These are phyloP conservation scores for Cryptococcus hybrid DNA, from an alignment of 1,284 basidiomycete species.

Conservation along the genomic window DNA sequence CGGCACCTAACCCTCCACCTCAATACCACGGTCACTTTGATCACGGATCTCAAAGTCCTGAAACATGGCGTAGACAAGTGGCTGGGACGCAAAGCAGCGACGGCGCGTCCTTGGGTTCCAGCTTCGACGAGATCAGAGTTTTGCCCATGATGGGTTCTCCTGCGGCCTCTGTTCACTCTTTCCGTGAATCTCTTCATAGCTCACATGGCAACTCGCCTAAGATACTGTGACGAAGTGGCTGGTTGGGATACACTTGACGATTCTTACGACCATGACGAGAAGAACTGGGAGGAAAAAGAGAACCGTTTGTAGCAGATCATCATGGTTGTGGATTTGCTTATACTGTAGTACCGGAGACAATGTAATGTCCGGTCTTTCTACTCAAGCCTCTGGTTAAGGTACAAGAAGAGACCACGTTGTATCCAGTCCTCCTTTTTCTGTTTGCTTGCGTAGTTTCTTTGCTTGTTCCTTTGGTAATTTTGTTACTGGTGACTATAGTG, in stretches of 20 bases:
- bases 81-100: slow-evolving; percentile 8
- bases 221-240: slow-evolving; percentile 1
- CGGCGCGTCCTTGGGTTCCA: slow-evolving; percentile 8
- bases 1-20: slow-evolving; percentile 7
- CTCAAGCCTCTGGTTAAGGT: slow-evolving; percentile 56
- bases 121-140: slow-evolving; percentile 13
- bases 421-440: slow-evolving; percentile 3
- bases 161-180: slow-evolving; percentile 7
- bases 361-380: slow-evolving; percentile 38
- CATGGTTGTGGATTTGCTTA: too few relatives aligned
- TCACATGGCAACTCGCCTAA: slow-evolving; percentile 8
- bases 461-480: not conserved
- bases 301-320: not conserved
- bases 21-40: not conserved
- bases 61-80: not conserved
- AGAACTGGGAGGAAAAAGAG: too few relatives aligned
- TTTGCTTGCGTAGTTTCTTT: not conserved
- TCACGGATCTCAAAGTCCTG: not conserved
- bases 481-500: not conserved
- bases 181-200: slow-evolving; percentile 11
- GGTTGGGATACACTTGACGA: not conserved
- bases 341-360: too few relatives aligned
- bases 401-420: not conserved
- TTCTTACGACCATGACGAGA: too few relatives aligned
- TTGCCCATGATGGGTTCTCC: slow-evolving; percentile 6